phyloP scores from a whole-genome alignment of 2,329 filamentous ascomycete genomes.

The Tolypocladium cylindrosporum region DNA sequence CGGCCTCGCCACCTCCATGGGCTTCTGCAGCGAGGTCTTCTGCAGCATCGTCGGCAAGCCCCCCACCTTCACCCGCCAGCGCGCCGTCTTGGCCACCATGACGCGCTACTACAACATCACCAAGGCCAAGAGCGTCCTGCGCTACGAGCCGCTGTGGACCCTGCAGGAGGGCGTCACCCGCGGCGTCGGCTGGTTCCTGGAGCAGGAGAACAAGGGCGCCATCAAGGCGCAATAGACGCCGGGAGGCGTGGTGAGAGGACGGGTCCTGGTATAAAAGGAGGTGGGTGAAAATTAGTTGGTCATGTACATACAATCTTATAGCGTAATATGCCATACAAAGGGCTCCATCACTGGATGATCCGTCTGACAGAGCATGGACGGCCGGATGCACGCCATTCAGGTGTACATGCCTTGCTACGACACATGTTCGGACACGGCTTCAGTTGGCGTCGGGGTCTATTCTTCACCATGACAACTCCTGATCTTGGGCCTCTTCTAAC shows the following conservation, averaged over 20 bases:
- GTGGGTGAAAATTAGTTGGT: neutral
- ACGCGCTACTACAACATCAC: conserved; percentile 68
- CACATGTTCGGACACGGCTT: neutral
- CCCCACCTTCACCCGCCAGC: conserved; percentile 48
- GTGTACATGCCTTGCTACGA: no score
- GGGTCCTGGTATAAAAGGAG: neutral
- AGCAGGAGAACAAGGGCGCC: conserved; percentile 33
- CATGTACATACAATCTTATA: neutral
- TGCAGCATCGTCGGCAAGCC: conserved; percentile 38
- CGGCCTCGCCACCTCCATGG: conserved; percentile 41
- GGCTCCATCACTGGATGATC: neutral
- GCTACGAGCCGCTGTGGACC: conserved; percentile 57
- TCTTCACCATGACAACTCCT: neutral
- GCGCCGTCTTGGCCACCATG: conserved; percentile 61
- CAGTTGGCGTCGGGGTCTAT: neutral
- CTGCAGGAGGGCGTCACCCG: conserved; percentile 54
- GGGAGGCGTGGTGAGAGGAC: no score
- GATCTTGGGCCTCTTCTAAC: neutral
- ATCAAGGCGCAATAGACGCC: conserved; percentile 10
- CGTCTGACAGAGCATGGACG: neutral
- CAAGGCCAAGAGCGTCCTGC: conserved; percentile 62
- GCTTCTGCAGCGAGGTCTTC: conserved; percentile 42
- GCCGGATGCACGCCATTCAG: neutral
- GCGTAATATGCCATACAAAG: neutral
- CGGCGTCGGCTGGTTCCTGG: conserved; percentile 44